Base-by-base conservation (phyloP, 2,329 filamentous ascomycete species). In the Zymoseptoria brevis region DNA sequence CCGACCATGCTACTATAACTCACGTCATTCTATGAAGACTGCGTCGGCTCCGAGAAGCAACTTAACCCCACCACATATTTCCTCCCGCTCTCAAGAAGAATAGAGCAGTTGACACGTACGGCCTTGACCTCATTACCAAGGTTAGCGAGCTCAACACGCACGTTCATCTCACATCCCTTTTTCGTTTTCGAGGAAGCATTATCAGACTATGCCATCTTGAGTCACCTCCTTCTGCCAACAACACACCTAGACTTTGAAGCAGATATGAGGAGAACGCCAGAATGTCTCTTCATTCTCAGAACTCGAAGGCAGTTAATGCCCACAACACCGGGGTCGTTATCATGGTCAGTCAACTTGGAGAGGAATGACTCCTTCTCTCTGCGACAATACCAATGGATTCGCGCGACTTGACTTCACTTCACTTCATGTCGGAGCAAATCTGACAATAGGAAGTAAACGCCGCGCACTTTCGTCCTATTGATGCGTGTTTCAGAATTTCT, bases 241-340 rank as follows among this genome's bases (percentile, higher is more conserved):
- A 8, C 8, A 29, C 26, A 29, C 8, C 26, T 8, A 29, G 7
- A 29, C 8, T 8, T 29, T 72, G 70, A 59, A 55, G 50, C 52
- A 50, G 50, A 21, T 26, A 29, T 53, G 7, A 16, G 13, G 5
- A 45, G 35, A n/a, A 45, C 35, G 35, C 16, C 35, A 45, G 13
- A n/a, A 45, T 11, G 13, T n/a, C 3, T 45, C 3, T 16, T n/a
- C 11, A 11, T n/a, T 45, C 35, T 45, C 35, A 16, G 16, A 45
- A 45, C 13, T 11, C 13, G 16, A n/a, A 45, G 13, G 7, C 35
- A 45, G 13, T 13, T 45, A 16, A 45, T 16, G 11, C 35, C 16
- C 13, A 45, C 35, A 11, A 45, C 13, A 16, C 16, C 16, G 13
- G 35, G 7, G 13, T 45, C 13, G 13, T 45, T n/a, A 16, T 11